Conservation (phyloP, 371 early-diverging fungal genomes). For the Mucor mucedo region DNA sequence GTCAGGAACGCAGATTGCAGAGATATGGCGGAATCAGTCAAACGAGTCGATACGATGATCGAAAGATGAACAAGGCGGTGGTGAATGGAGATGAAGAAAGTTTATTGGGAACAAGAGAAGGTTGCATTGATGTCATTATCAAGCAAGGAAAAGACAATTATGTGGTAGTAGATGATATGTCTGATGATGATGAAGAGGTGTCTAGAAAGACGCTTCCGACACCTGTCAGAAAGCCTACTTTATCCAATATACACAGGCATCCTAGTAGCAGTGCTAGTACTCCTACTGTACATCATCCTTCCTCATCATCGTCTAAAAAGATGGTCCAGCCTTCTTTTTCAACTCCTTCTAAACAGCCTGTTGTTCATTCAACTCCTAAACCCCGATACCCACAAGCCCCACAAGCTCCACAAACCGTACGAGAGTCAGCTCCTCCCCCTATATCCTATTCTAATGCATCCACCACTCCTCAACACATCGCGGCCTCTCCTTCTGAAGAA, state of each 20-base stretch:
- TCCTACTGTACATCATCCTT: neutral
- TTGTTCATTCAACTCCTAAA: neutral
- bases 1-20: slow-evolving; percentile 16
- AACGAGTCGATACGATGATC: slow-evolving; percentile 1
- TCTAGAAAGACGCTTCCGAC: neutral
- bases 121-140: slow-evolving; percentile 55
- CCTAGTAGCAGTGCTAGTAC: slow-evolving; percentile 12
- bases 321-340: slow-evolving; percentile 14
- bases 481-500: slow-evolving; percentile 3
- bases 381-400: slow-evolving; percentile 2
- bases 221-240: slow-evolving; percentile 22
- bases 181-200: neutral
- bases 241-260: slow-evolving; percentile 9
- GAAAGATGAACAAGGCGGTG: neutral
- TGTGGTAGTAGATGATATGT: slow-evolving; percentile 39
- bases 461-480: neutral
- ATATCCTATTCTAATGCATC: neutral
- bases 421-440: neutral
- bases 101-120: slow-evolving; percentile 36
- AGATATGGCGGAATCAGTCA: slow-evolving; percentile 10
- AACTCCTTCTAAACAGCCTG: slow-evolving; percentile 1
- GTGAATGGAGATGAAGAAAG: neutral
- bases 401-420: neutral
- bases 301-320: neutral
- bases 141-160: slow-evolving; percentile 55